Evolutionary conservation across 2,329 filamentous ascomycete species (phyloP).

Genomic region (Alternaria alternata): DNA sequence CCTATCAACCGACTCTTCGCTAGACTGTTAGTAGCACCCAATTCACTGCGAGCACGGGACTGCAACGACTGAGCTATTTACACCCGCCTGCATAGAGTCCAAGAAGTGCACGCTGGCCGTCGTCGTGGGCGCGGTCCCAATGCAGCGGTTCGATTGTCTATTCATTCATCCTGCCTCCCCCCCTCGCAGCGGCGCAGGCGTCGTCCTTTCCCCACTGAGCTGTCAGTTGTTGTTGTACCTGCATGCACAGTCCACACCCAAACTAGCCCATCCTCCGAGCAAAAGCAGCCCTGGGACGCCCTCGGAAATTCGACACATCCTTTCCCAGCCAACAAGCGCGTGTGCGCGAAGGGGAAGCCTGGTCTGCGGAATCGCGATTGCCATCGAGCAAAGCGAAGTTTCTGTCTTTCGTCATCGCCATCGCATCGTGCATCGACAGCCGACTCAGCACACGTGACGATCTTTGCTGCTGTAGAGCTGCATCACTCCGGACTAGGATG

Average conservation of each 20-base stretch:
- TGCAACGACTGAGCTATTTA: slow-evolving; percentile 13
- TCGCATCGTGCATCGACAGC: slow-evolving; percentile 4
- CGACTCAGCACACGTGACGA: neutral
- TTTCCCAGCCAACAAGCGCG: slow-evolving; percentile 12
- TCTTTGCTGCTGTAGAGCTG: neutral
- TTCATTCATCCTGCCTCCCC: neutral
- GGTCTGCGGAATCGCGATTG: neutral
- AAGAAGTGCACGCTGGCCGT: slow-evolving; percentile 3
- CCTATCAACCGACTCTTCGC: slow-evolving; percentile 5
- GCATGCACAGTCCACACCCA: slow-evolving; percentile 16
- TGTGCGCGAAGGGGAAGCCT: slow-evolving; percentile 8
- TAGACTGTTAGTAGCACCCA: slow-evolving; percentile 10
- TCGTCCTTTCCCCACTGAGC: slow-evolving; percentile 2
- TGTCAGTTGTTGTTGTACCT: slow-evolving; percentile 13
- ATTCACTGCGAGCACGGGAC: slow-evolving; percentile 17
- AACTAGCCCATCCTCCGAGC: slow-evolving; percentile 17
- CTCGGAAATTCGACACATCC: slow-evolving; percentile 18
- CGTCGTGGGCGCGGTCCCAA: neutral
- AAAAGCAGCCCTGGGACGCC: slow-evolving; percentile 6
- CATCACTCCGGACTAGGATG: neutral
- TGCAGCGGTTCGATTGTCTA: neutral
- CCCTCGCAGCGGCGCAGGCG: neutral
- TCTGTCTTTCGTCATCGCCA: neutral
- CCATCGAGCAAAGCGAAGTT: neutral
- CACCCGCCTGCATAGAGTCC: slow-evolving; percentile 10